A percentile compares a stretch with the other conserved stretches of the same genome.
Evolutionary conservation across 441 rosid species (phyloP).

Genomic region (Viola pubescens): DNA sequence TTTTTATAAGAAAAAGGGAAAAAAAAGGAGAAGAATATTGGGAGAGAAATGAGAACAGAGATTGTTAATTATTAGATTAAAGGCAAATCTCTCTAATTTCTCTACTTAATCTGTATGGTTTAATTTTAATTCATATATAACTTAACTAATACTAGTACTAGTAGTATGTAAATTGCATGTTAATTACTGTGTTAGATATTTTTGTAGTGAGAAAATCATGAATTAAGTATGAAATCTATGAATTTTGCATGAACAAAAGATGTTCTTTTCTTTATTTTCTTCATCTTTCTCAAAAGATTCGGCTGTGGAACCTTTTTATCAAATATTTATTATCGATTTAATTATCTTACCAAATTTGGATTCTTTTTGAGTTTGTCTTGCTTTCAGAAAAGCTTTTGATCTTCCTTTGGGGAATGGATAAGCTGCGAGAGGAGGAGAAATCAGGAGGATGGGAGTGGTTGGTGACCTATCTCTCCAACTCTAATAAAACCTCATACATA

Average conservation of each 20-base stretch:
- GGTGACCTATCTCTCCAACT: slow-evolving; percentile 36
- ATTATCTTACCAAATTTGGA: not conserved
- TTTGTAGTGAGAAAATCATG: no score
- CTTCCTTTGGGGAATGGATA: slow-evolving; percentile 33
- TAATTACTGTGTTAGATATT: no score
- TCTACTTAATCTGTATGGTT: no score
- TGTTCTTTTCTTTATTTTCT: not conserved
- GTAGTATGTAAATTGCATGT: no score
- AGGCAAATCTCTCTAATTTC: no score
- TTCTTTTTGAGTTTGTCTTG: slow-evolving; percentile 15
- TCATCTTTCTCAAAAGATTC: slow-evolving; percentile 7
- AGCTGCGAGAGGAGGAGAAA: slow-evolving; percentile 58
- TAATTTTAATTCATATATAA: no score
- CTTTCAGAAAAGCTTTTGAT: slow-evolving; percentile 3
- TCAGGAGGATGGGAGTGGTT: slow-evolving; percentile 29
- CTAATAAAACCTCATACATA: slow-evolving; percentile 11
- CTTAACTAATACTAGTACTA: no score
- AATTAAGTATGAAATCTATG: no score
- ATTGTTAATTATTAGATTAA: slow-evolving; percentile 9
- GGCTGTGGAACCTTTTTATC: no score
- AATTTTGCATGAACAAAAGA: no score
- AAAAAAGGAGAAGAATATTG: slow-evolving; percentile 16
- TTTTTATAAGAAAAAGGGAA: slow-evolving; percentile 17
- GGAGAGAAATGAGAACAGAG: slow-evolving; percentile 19
- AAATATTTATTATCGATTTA: not conserved